A percentile compares a stretch with the other conserved stretches of the same genome.
Evolutionary conservation across 331 rosid species (phyloP).

Genomic region (Erythrophleum ivorense): DNA sequence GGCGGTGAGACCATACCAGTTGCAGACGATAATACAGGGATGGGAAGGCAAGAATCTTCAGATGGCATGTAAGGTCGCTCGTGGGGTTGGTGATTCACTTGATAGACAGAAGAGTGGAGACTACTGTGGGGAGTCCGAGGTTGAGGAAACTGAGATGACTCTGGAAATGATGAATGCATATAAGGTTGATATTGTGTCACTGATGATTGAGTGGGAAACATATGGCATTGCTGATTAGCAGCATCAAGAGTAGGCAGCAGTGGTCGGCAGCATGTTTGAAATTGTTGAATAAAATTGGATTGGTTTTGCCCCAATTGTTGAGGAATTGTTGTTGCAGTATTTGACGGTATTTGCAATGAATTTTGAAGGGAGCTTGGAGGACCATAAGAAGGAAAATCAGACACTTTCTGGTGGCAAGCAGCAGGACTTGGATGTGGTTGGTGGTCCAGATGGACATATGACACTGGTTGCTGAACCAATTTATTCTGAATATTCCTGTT

Average conservation of each 20-base stretch:
- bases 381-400: not conserved
- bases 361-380: not conserved
- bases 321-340: not conserved
- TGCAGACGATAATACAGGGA: not conserved
- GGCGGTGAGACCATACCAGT: not conserved
- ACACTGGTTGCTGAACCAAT: constrained; percentile 13
- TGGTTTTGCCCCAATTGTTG: not conserved
- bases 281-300: not conserved
- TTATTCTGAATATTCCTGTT: constrained; percentile 26
- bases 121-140: not conserved
- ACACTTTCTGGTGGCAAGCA: not conserved
- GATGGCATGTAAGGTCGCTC: not conserved
- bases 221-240: not conserved
- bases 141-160: not conserved
- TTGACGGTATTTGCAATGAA: not conserved
- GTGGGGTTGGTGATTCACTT: not conserved
- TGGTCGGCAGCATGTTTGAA: not conserved
- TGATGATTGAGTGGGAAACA: not conserved
- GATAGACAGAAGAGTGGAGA: not conserved
- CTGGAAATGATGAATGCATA: not conserved
- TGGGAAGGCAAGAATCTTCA: not conserved
- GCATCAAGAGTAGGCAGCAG: not conserved
- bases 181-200: not conserved
- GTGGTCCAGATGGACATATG: not conserved
- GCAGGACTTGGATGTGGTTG: constrained; percentile 14